Percentiles rank a stretch among this genome's conserved stretches.
phyloP scores from a whole-genome alignment of 2,329 filamentous ascomycete species.

The Diaporthe citriasiana region DNA sequence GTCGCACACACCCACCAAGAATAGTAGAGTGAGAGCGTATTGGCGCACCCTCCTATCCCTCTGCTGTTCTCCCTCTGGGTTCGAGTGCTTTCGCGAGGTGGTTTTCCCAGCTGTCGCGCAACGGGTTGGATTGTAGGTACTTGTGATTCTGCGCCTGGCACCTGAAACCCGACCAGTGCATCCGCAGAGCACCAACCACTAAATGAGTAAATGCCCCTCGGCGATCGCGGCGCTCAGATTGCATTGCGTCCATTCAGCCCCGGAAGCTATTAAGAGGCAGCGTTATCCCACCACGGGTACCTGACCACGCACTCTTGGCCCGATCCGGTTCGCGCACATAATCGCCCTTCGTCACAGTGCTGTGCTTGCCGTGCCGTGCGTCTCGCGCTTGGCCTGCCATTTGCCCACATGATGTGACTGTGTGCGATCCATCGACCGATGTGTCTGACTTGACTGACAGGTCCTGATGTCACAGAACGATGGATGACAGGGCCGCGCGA shows the following conservation, averaged over 20 bases:
- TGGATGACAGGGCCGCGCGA: slow-evolving; percentile 33
- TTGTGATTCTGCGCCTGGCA: slow-evolving; percentile 4
- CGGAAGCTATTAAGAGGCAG: slow-evolving; percentile 10
- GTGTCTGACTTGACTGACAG: slow-evolving; percentile 29
- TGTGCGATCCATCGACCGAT: slow-evolving; percentile 31
- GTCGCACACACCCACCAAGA: slow-evolving; percentile 28
- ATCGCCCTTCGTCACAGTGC: slow-evolving; percentile 12
- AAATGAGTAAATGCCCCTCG: slow-evolving; percentile 32
- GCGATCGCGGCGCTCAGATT: slow-evolving; percentile 22
- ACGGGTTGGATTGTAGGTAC: slow-evolving; percentile 13
- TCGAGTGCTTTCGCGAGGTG: background rate
- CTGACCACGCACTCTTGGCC: slow-evolving; percentile 39
- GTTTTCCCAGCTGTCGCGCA: slow-evolving; percentile 27
- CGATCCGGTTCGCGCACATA: slow-evolving; percentile 28
- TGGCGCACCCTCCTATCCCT: background rate
- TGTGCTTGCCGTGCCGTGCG: slow-evolving; percentile 31
- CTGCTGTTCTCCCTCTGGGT: background rate
- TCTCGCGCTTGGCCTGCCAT: slow-evolving; percentile 17
- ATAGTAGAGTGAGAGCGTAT: background rate
- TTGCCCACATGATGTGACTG: slow-evolving; percentile 33
- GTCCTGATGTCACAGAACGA: slow-evolving; percentile 8
- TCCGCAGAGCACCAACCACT: slow-evolving; percentile 29
- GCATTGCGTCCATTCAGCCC: slow-evolving; percentile 10
- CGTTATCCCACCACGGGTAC: slow-evolving; percentile 35
- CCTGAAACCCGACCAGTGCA: slow-evolving; percentile 41